Evolutionary conservation across 371 early-diverging fungal genomes (phyloP).

Genomic region (Dinochytrium kinnereticum): DNA sequence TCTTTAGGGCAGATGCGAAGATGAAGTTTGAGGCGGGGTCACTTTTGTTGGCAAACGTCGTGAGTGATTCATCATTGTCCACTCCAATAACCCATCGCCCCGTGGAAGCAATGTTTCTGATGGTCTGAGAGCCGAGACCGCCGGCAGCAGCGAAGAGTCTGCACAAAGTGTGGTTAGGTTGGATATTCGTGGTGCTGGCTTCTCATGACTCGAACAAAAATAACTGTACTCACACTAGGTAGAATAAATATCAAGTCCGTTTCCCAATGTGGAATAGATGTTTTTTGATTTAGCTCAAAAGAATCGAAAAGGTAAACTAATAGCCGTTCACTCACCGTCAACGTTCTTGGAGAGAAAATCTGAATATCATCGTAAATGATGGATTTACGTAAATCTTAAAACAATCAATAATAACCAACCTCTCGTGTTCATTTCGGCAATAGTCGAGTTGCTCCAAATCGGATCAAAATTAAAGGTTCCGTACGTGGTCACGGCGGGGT

Average conservation of each 20-base stretch:
- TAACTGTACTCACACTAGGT: no score
- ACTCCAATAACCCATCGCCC: constrained; percentile 24
- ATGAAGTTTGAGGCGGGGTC: constrained; percentile 14
- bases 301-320: no score
- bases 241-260: no score
- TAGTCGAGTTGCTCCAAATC: constrained; percentile 5
- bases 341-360: no score
- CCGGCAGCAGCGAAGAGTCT: constrained; percentile 28
- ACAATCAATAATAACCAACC: no score
- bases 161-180: background rate
- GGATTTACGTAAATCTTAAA: no score
- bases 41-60: constrained; percentile 17
- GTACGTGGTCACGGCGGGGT: background rate
- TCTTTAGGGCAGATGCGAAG: constrained; percentile 11
- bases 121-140: constrained; percentile 8
- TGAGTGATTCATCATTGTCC: constrained; percentile 18
- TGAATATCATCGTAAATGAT: no score
- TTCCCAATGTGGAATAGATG: no score
- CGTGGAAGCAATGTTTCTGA: constrained; percentile 2
- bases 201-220: no score
- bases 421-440: constrained; percentile 1
- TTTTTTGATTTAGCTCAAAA: no score
- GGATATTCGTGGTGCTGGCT: no score
- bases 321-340: no score
- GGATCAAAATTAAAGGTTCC: constrained; percentile 1